These are phyloP conservation scores for Colletotrichum ledebouriae DNA, from an alignment of 2,329 filamentous ascomycete species.

Conservation along the genomic window DNA sequence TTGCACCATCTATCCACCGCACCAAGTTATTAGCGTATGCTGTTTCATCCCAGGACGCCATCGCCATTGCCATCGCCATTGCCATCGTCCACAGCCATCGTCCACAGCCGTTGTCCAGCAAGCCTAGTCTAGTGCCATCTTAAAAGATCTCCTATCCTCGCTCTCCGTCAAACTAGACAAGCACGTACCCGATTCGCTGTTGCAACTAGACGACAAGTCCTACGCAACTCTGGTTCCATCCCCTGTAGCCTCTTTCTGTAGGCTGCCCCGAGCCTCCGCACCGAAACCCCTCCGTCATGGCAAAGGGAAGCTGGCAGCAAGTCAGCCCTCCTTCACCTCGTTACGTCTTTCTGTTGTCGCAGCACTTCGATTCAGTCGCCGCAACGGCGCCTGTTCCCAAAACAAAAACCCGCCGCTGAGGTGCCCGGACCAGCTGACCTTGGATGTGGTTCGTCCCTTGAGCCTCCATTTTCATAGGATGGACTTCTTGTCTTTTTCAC, in stretches of 20 bases:
- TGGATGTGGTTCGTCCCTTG: conserved; percentile 23
- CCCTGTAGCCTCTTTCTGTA: conserved; percentile 30
- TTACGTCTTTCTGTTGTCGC: conserved; percentile 24
- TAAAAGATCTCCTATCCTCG: background rate
- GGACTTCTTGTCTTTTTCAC: background rate
- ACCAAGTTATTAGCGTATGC: conserved; percentile 9
- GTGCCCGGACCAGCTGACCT: conserved; percentile 19
- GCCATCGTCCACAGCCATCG: background rate
- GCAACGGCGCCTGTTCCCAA: conserved; percentile 34
- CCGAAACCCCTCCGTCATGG: conserved; percentile 32
- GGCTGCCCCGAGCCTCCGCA: conserved; percentile 28
- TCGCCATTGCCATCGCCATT: conserved; percentile 22
- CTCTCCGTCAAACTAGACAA: conserved; percentile 17
- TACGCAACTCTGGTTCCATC: conserved; percentile 24
- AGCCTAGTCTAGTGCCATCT: conserved; percentile 26
- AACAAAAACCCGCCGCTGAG: conserved; percentile 24
- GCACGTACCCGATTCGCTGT: background rate
- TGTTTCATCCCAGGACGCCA: conserved; percentile 26
- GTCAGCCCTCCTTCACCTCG: conserved; percentile 17
- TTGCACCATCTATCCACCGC: conserved; percentile 6
- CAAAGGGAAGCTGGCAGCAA: conserved; percentile 21
- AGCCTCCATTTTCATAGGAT: conserved; percentile 28
- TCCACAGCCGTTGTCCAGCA: background rate
- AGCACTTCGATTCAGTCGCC: conserved; percentile 29
- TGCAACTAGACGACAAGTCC: conserved; percentile 8